Evolutionary conservation across 306 rosid species (phyloP), one percentile per base, ranked within the genome.

Genomic region (Pachyrhizus erosus): DNA sequence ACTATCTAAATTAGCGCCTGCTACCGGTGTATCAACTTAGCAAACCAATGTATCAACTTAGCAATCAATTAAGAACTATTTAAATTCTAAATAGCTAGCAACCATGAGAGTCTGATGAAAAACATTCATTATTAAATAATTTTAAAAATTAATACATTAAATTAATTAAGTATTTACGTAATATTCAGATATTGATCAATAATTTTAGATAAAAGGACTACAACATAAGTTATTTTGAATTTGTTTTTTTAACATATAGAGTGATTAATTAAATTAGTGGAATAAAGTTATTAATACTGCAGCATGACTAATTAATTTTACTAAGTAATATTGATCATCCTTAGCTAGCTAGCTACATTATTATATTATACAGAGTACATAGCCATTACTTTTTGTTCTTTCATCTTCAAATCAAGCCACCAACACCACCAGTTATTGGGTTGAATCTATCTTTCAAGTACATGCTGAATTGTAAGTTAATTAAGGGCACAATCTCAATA

Each of bases 381-480:
- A 33, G 48, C 45, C 13, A 5, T 68, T 15, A 9, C 14, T 51
- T 12, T 54, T 55, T 54, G 64, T 17, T 72, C 45, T 72, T 72
- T 72, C 45, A 29, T 72, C 43, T 49, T 48, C 27, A 29, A 72
- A 72, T 20, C 34, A 51, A 61, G 55, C 73, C 39, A 24, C 5
- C 26, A 31, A 31, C 37, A 46, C 9, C 15, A 9, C n/a, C 12
- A 13, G 7, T 65, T 15, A 65, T 46, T 66, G 66, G 64, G 15
- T 49, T 26, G 82, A 18, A 78, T 70, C 57, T 20, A 12, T 15
- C 42, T 40, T 67, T 67, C 51, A 68, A 37, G 29, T n/a, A 27
- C 48, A 18, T 8, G 14, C 21, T 54, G 7, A 74, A 20, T 58
- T 40, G 23, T 15, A 3, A 20, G 52, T 74, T 34, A 37, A 37